Conservation (phyloP, 495 filamentous ascomycete genomes). For the Aspergillus baeticus region DNA sequence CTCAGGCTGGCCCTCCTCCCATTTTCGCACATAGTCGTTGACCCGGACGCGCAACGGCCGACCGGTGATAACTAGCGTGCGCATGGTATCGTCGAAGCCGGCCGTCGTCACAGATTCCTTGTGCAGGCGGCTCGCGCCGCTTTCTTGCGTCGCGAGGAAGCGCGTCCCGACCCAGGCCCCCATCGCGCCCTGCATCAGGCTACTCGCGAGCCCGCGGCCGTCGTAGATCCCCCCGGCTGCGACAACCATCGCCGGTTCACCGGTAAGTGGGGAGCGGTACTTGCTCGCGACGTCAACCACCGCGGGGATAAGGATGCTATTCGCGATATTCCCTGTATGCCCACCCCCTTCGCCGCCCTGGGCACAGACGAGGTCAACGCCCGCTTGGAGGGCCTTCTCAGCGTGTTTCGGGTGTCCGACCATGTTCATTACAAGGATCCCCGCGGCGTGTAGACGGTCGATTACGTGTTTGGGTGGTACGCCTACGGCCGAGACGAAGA, state of each 20-base stretch:
- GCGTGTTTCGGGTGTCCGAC: conserved; percentile 89
- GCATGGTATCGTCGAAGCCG: conserved; percentile 69
- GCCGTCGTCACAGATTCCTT: conserved; percentile 77
- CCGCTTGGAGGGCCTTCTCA: conserved; percentile 73
- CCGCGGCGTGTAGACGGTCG: conserved; percentile 67
- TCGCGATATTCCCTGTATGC: conserved; percentile 76
- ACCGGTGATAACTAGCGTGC: conserved; percentile 77
- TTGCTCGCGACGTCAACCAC: conserved; percentile 68
- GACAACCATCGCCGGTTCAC: conserved; percentile 62
- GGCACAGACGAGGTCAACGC: conserved; percentile 81
- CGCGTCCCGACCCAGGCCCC: conserved; percentile 85
- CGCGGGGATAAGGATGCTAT: conserved; percentile 68
- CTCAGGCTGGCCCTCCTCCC: conserved; percentile 66
- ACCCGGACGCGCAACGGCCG: conserved; percentile 75
- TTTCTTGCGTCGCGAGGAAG: conserved; percentile 77
- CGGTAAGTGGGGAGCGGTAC: conserved; percentile 56
- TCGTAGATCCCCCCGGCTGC: conserved; percentile 75
- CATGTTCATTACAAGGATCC: conserved; percentile 91
- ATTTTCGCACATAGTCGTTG: conserved; percentile 77
- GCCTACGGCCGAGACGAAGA: conserved; percentile 83
- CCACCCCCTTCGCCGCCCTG: conserved; percentile 81
- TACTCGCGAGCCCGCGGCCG: conserved; percentile 66
- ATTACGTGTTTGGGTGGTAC: conserved; percentile 71
- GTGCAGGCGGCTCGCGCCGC: conserved; percentile 71
- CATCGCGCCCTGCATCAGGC: conserved; percentile 69